Conservation (phyloP, 129 eudicot species). For the Centaurea solstitialis region DNA sequence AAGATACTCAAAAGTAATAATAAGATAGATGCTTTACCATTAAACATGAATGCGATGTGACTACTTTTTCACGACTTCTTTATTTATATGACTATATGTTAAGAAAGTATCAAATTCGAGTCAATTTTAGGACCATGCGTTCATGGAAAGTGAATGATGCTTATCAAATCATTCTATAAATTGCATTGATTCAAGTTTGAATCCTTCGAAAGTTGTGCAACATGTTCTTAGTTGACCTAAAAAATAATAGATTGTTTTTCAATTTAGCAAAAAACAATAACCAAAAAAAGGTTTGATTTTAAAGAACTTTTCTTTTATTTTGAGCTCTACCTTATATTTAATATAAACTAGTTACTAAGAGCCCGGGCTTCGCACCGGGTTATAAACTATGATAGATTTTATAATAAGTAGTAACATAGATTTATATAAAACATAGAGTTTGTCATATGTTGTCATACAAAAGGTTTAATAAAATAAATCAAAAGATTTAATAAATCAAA, state of each 20-base stretch:
- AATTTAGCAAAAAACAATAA: not conserved
- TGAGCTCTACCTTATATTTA: not conserved
- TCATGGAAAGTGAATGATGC: not conserved
- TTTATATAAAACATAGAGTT: no score
- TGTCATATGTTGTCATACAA: no score
- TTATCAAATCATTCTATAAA: not conserved
- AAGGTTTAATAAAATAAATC: no score
- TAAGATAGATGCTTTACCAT: not conserved
- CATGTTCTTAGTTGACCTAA: not conserved
- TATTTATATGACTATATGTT: not conserved
- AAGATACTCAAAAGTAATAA: not conserved
- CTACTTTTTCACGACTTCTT: not conserved
- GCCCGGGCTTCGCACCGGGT: no score
- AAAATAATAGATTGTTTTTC: not conserved
- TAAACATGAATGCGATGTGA: not conserved
- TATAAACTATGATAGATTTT: no score
- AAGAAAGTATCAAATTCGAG: not conserved
- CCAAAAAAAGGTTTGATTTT: not conserved
- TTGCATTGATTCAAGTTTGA: not conserved
- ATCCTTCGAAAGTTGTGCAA: not conserved
- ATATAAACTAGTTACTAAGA: no score
- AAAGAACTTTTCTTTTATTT: not conserved
- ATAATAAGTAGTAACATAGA: no score
- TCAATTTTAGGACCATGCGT: not conserved
- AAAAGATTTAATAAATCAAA: no score